phyloP scores from a whole-genome alignment of 441 rosid genomes.

The Syzygium syzygioides region DNA sequence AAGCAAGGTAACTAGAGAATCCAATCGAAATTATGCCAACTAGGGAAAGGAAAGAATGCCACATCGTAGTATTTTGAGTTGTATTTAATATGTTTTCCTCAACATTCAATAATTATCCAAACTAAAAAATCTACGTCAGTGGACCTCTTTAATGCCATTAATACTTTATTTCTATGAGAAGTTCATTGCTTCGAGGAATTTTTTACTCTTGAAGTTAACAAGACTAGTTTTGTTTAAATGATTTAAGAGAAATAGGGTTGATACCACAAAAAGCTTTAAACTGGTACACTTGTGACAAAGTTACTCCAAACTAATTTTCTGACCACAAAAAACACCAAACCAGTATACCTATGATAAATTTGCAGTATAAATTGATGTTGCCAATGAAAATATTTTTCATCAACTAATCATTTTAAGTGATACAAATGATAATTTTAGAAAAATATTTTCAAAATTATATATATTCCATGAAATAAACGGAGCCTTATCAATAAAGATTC shows the following conservation, averaged over 20 bases:
- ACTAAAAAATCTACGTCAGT: neutral
- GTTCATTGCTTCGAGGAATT: neutral
- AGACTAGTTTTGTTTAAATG: neutral
- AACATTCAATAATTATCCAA: neutral
- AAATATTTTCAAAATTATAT: fast-evolving
- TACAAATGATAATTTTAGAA: fast-evolving
- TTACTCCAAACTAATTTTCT: no score
- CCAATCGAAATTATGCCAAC: neutral
- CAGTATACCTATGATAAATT: no score
- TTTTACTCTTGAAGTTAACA: neutral
- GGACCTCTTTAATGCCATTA: neutral
- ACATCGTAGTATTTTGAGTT: no score
- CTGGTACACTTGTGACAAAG: no score
- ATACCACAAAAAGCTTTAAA: no score
- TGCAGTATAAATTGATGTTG: neutral
- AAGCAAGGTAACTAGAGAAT: neutral
- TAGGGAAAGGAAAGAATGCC: neutral
- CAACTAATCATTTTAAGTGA: neutral
- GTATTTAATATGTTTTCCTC: neutral
- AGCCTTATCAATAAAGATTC: neutral
- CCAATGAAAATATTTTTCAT: neutral
- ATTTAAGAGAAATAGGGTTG: neutral
- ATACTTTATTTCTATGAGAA: neutral
- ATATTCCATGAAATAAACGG: fast-evolving
- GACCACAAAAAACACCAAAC: no score